Evolutionary conservation across 495 filamentous ascomycete species (phyloP), one percentile per base, ranked within the genome.

Genomic region (Penicillium manginii): DNA sequence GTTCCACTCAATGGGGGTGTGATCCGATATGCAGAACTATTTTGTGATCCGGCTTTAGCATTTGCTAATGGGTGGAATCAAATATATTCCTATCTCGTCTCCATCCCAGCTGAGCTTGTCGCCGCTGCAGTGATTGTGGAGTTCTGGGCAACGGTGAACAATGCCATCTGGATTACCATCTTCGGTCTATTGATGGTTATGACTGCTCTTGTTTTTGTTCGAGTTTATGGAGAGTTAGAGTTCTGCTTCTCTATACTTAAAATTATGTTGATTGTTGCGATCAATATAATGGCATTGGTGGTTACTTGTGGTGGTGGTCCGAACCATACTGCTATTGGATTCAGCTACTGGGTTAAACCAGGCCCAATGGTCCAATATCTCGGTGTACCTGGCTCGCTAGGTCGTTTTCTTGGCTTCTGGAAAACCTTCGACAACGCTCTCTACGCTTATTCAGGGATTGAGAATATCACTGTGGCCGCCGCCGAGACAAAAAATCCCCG

Each of bases 361-460:
- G 66, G 66, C 17, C 66, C 66, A 4, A 55, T 69, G 10, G 58
- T 62, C 8, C 66, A 69, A 32, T 66, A 69, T 22, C 40, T 69
- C 10, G 58, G 52, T 1, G 42, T 64, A 6, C 32, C 29, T 3
- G 66, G 66, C 2, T 57, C 60, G 0, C 50, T 66, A 4, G 66
- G 66, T 1, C 54, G 55, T 11, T 66, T 69, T 45, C 66, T 85
- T 5, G 83, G 83, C 2, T 85, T 82, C 60, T 84, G 82, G 81
- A 72, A 71, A 17, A 77, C 81, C 10, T 78, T 85, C 65, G 79
- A 72, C 17, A 82, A 77, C 31, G 83, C 82, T 12, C 79, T 84
- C 8, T 86, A 83, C 65, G 75, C 77, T 2, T 86, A 83, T 54
- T 79, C 81, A 1, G 83, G 83, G 12, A 75, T 85, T 39, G 79